Conservation (phyloP, 2,329 filamentous ascomycete genomes). For the Sporothrix luriei region DNA sequence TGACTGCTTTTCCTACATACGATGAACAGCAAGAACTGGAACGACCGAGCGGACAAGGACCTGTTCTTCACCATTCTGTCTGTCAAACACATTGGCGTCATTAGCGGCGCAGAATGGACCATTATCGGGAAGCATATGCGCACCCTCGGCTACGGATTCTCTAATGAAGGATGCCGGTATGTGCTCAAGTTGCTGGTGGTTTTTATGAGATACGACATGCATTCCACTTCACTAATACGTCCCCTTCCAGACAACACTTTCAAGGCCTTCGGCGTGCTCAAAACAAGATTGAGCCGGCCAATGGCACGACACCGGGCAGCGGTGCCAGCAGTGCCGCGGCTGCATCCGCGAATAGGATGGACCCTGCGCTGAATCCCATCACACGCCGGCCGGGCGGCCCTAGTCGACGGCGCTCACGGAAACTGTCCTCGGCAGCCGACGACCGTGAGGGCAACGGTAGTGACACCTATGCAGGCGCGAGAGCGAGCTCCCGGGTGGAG, state of each 20-base stretch:
- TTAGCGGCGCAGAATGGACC: conserved; percentile 64
- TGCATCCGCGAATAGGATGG: conserved; percentile 43
- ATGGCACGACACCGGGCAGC: background rate
- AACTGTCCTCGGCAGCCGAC: conserved; percentile 41
- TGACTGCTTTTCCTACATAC: background rate
- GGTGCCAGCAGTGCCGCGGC: conserved; percentile 35
- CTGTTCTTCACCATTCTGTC: conserved; percentile 65
- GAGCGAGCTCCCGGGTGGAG: background rate
- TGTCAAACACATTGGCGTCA: conserved; percentile 65
- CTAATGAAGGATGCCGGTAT: conserved; percentile 64
- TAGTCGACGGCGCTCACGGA: conserved; percentile 58
- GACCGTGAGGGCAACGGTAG: conserved; percentile 30
- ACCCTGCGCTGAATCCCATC: conserved; percentile 61
- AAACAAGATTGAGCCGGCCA: conserved; percentile 52
- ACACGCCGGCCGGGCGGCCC: conserved; percentile 60
- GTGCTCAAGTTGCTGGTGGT: background rate
- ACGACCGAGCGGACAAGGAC: conserved; percentile 63
- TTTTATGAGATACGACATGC: background rate
- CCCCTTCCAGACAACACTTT: conserved; percentile 53
- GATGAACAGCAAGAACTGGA: conserved; percentile 59
- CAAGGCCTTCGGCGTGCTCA: conserved; percentile 60
- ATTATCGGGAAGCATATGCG: conserved; percentile 65
- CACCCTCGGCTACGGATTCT: conserved; percentile 62
- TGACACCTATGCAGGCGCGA: background rate
- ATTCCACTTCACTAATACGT: background rate